Evolutionary conservation across 495 filamentous ascomycete species (phyloP).

Genomic region (Haplographium delicatum): DNA sequence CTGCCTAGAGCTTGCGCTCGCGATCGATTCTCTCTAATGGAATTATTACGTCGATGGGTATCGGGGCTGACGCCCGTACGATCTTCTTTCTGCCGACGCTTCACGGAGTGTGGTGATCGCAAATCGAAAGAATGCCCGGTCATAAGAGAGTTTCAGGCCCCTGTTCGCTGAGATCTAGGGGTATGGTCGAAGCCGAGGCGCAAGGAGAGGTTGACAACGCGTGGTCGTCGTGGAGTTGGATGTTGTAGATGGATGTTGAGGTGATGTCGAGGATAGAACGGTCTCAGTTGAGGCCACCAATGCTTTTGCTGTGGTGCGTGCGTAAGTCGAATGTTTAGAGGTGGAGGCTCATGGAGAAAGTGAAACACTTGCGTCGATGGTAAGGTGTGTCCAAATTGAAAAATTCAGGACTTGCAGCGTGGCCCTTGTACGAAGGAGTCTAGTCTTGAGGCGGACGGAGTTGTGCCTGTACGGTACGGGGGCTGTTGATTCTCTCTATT

Average conservation of each 20-base stretch:
- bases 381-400: too few species aligned
- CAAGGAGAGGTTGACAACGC: too few species aligned
- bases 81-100: conserved; percentile 1
- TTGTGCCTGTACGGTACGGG: too few species aligned
- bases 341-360: conserved; percentile 5
- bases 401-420: too few species aligned
- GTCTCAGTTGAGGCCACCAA: conserved; percentile 17
- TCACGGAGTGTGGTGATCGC: conserved; percentile 13
- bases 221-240: too few species aligned
- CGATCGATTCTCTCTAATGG: neutral
- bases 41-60: conserved; percentile 4
- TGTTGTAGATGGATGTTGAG: too few species aligned
- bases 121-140: conserved; percentile 3
- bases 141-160: conserved; percentile 15
- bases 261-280: too few species aligned
- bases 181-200: conserved; percentile 16
- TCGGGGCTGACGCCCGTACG: conserved; percentile 9
- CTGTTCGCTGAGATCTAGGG: conserved; percentile 8
- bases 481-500: conserved; percentile 8
- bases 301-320: conserved; percentile 4
- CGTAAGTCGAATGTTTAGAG: neutral
- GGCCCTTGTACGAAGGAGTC: too few species aligned
- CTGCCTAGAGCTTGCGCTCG: conserved; percentile 19
- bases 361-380: too few species aligned
- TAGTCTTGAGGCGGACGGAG: too few species aligned